These are phyloP conservation scores for Vitis hybrid DNA, from an alignment of 177 flowering plant genomes.

Conservation along the genomic window DNA sequence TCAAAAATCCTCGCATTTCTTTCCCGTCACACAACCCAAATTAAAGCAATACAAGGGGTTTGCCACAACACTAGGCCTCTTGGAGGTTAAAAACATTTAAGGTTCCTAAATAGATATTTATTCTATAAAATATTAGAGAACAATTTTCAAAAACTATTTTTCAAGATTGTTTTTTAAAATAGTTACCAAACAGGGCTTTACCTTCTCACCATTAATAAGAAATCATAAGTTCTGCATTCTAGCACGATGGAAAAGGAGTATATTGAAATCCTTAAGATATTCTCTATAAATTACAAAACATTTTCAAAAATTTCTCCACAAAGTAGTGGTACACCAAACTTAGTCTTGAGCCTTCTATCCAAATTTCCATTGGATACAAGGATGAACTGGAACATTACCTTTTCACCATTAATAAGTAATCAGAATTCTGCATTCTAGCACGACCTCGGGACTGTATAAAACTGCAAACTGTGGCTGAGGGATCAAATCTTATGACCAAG, in stretches of 20 bases:
- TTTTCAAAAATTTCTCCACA: neutral
- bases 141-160: too few species aligned
- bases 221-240: slow-evolving; percentile 79
- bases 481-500: slow-evolving; percentile 87
- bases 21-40: too few species aligned
- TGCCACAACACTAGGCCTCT: too few species aligned
- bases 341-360: too few species aligned
- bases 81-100: too few species aligned
- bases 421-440: slow-evolving; percentile 85
- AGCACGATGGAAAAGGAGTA: slow-evolving; percentile 40
- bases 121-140: too few species aligned
- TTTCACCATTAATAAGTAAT: slow-evolving; percentile 63
- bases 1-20: too few species aligned
- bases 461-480: slow-evolving; percentile 66
- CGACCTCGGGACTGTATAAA: slow-evolving; percentile 96
- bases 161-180: too few species aligned
- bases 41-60: too few species aligned
- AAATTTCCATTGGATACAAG: neutral
- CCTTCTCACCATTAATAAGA: slow-evolving; percentile 72
- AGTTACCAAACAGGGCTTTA: slow-evolving; percentile 4
- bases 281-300: neutral
- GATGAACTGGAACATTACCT: slow-evolving; percentile 45
- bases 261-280: neutral
- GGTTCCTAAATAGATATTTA: too few species aligned
- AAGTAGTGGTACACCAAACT: too few species aligned